Conservation (phyloP, 441 rosid species). For the Croton laevigatus region DNA sequence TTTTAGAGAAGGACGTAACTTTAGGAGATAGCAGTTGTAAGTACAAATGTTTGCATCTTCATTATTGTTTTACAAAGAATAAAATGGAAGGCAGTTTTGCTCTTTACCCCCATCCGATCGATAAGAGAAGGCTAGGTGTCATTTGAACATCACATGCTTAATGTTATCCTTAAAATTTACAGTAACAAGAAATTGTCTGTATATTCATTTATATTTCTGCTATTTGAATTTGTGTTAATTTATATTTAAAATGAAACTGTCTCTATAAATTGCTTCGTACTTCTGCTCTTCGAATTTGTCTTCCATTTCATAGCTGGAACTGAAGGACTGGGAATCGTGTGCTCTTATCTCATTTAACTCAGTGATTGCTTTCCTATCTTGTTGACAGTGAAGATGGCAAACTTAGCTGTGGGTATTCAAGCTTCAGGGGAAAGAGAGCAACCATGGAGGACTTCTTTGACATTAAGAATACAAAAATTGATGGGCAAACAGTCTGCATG, state of each 20-base stretch:
- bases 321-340: not conserved
- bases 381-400: conserved; percentile 77
- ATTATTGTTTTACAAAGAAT: not conserved
- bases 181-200: too few species aligned
- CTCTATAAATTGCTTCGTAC: not conserved
- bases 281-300: not conserved
- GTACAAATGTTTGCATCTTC: not conserved
- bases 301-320: not conserved
- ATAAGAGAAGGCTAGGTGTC: not conserved
- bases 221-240: too few species aligned
- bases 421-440: conserved; percentile 95
- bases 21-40: not conserved
- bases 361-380: conserved; percentile 13
- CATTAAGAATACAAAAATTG: conserved; percentile 62
- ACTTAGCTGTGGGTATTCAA: conserved; percentile 92
- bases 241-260: not conserved
- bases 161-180: not conserved
- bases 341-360: not conserved
- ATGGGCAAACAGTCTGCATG: conserved; percentile 78
- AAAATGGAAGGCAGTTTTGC: conserved; percentile 1
- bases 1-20: not conserved
- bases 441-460: conserved; percentile 96
- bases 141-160: not conserved
- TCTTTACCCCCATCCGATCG: not conserved
- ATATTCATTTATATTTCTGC: too few species aligned